phyloP scores from a whole-genome alignment of 192 early-diverging fungal species.

The Backusella parvicylindrica region DNA sequence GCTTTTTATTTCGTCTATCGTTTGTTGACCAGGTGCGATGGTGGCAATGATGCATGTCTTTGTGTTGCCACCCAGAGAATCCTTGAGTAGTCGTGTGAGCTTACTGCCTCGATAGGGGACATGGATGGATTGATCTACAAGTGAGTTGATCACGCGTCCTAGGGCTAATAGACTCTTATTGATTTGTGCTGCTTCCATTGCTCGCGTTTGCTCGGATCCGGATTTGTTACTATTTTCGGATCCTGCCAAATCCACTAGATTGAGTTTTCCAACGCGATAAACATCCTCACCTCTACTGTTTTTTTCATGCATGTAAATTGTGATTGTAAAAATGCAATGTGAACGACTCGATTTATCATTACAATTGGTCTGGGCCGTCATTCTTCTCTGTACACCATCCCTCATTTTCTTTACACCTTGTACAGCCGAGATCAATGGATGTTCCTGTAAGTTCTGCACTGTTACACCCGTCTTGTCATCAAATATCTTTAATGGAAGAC shows the following conservation, averaged over 20 bases:
- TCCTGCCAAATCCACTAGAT: constrained; percentile 95
- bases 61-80: constrained; percentile 86
- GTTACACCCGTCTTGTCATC: constrained; percentile 72
- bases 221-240: constrained; percentile 91
- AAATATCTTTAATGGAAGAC: constrained; percentile 57
- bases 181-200: constrained; percentile 87
- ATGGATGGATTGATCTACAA: constrained; percentile 57
- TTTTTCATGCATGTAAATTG: constrained; percentile 83
- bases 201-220: constrained; percentile 78
- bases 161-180: constrained; percentile 78
- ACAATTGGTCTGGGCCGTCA: constrained; percentile 81
- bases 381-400: constrained; percentile 67
- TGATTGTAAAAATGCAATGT: constrained; percentile 91
- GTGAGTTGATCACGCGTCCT: constrained; percentile 66
- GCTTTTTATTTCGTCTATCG: constrained; percentile 66
- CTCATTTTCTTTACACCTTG: constrained; percentile 45
- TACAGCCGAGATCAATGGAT: constrained; percentile 62
- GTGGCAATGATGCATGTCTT: constrained; percentile 97
- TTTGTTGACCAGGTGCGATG: constrained; percentile 70
- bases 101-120: constrained; percentile 84
- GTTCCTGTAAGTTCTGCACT: constrained; percentile 81
- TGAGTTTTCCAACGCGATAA: constrained; percentile 91
- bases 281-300: constrained; percentile 80
- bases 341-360: constrained; percentile 91
- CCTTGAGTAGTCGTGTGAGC: constrained; percentile 85